Conservation (phyloP, 305 asterid genomes). For the Fraxinus dipetala region DNA sequence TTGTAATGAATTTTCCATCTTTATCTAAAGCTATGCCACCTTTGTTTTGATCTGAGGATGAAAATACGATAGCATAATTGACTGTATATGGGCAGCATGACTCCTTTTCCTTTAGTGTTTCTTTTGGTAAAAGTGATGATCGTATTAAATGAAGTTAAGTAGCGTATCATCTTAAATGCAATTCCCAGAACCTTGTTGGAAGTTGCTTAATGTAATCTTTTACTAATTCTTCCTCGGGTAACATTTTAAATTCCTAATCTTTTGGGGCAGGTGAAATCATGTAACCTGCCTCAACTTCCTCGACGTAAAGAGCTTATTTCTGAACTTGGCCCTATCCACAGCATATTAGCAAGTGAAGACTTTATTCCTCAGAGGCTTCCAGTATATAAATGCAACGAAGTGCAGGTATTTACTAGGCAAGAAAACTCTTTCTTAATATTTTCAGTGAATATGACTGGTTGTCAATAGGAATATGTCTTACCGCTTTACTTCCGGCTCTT, state of each 20-base stretch:
- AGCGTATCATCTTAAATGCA: background rate
- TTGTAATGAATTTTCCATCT: background rate
- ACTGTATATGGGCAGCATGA: background rate
- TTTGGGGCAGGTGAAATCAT: slow-evolving; percentile 57
- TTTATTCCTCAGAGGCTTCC: slow-evolving; percentile 62
- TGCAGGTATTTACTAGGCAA: slow-evolving; percentile 49
- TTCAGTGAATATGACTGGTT: background rate
- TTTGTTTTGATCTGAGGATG: background rate
- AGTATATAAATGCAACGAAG: slow-evolving; percentile 67
- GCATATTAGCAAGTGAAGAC: slow-evolving; percentile 49
- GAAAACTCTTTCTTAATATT: background rate
- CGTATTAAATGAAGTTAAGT: slow-evolving; percentile 4
- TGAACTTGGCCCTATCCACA: slow-evolving; percentile 66
- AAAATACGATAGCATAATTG: background rate
- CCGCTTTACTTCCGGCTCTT: slow-evolving; percentile 19
- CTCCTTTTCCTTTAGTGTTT: background rate
- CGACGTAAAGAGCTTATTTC: slow-evolving; percentile 54
- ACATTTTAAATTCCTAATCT: background rate
- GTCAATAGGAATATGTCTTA: background rate
- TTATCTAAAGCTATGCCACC: background rate
- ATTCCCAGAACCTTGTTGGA: background rate
- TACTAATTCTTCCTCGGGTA: background rate
- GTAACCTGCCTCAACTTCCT: slow-evolving; percentile 76
- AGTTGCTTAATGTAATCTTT: slow-evolving; percentile 8
- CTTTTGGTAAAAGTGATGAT: background rate